A percentile compares a stretch with the other conserved stretches of the same genome.
Conservation (phyloP, 1,284 basidiomycete species). For the Fistulina hepatica region DNA sequence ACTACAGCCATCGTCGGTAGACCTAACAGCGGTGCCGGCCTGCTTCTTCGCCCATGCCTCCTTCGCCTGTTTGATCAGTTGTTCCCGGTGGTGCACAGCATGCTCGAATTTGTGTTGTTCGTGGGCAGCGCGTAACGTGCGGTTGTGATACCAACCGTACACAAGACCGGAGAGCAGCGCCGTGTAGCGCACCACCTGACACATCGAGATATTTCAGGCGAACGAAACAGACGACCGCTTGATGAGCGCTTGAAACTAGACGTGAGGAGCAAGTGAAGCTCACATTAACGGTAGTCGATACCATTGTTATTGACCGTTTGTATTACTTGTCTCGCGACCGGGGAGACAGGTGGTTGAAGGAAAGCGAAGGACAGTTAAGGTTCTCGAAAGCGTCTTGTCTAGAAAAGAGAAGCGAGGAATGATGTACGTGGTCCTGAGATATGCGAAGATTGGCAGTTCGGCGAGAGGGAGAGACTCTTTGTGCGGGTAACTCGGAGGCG, state of each 20-base stretch:
- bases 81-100: conserved; percentile 62
- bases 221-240: neutral
- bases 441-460: too few species aligned
- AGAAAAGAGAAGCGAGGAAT: too few species aligned
- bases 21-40: conserved; percentile 31
- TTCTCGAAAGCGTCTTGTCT: too few species aligned
- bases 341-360: too few species aligned
- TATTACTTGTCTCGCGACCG: too few species aligned
- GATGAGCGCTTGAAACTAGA: neutral
- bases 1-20: conserved; percentile 44
- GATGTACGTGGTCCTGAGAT: too few species aligned
- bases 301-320: too few species aligned
- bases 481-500: too few species aligned
- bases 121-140: conserved; percentile 78
- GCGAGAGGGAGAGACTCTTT: too few species aligned
- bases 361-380: too few species aligned
- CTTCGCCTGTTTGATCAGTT: conserved; percentile 80
- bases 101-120: conserved; percentile 62
- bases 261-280: conserved; percentile 15
- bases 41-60: conserved; percentile 82
- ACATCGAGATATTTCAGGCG: neutral
- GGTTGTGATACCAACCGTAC: conserved; percentile 90
- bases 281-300: conserved; percentile 57
- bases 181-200: conserved; percentile 90
- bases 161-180: conserved; percentile 81